A percentile compares a stretch with the other conserved stretches of the same genome.
Evolutionary conservation across 2,329 filamentous ascomycete genomes (phyloP).

Genomic region (Fusarium concolor): DNA sequence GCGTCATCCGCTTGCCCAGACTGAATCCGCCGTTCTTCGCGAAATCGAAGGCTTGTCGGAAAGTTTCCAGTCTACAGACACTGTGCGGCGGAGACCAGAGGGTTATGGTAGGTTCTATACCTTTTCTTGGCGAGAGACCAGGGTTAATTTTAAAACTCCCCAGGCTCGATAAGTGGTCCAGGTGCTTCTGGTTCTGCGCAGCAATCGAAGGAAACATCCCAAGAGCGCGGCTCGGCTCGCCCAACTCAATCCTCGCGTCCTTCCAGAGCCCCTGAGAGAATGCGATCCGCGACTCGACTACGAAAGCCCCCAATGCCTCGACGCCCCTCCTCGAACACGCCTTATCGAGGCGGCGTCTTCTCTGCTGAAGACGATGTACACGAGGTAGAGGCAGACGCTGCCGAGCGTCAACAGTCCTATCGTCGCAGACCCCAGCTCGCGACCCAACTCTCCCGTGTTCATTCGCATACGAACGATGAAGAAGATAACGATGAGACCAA

Average conservation of each 20-base stretch:
- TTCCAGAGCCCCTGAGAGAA: slow-evolving; percentile 60
- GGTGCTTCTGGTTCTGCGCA: slow-evolving; percentile 46
- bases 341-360: slow-evolving; percentile 86
- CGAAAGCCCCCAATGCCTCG: slow-evolving; percentile 80
- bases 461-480: slow-evolving; percentile 50
- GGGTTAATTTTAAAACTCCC: slow-evolving; percentile 29
- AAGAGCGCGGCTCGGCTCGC: slow-evolving; percentile 54
- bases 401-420: slow-evolving; percentile 58
- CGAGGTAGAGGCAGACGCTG: slow-evolving; percentile 79
- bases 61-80: slow-evolving; percentile 70
- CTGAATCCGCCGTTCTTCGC: slow-evolving; percentile 51
- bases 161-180: slow-evolving; percentile 45
- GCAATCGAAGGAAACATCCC: slow-evolving; percentile 52
- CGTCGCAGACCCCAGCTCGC: slow-evolving; percentile 52
- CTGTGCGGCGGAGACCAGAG: slow-evolving; percentile 68
- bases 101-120: slow-evolving; percentile 63
- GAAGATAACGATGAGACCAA: slow-evolving; percentile 38
- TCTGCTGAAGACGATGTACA: slow-evolving; percentile 89
- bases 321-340: slow-evolving; percentile 76
- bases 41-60: slow-evolving; percentile 62
- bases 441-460: slow-evolving; percentile 55
- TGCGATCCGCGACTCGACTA: slow-evolving; percentile 61
- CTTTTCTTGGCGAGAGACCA: slow-evolving; percentile 10
- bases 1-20: slow-evolving; percentile 54
- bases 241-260: slow-evolving; percentile 53